Percentiles rank a stretch among this genome's conserved stretches.
Conservation (phyloP, 1,139 yeast genomes). For the Diutina neorugosa region DNA sequence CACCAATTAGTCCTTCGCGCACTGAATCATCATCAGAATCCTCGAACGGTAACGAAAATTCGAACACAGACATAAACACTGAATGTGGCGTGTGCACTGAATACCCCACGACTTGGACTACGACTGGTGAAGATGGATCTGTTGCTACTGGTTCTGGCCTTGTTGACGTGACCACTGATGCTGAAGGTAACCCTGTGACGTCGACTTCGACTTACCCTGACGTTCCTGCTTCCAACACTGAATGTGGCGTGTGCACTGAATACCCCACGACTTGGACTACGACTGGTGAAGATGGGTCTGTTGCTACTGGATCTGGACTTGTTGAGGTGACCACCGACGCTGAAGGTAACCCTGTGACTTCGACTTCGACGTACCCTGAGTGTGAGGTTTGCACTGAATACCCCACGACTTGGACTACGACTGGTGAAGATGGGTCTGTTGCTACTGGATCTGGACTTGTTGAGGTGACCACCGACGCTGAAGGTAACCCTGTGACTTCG, state of each 20-base stretch:
- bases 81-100: neutral
- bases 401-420: neutral
- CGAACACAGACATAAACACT: too few relatives aligned
- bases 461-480: neutral
- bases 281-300: neutral
- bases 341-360: neutral
- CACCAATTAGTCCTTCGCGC: too few relatives aligned
- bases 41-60: too few relatives aligned
- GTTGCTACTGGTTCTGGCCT: neutral
- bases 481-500: neutral
- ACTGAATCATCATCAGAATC: too few relatives aligned
- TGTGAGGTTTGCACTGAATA: neutral
- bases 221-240: neutral
- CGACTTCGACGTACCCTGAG: neutral
- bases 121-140: neutral
- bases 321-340: neutral
- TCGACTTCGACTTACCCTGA: neutral
- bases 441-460: neutral
- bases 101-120: neutral
- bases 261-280: neutral
- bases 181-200: neutral
- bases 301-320: neutral
- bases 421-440: neutral
- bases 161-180: neutral
- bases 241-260: neutral